Evolutionary conservation across 2,329 filamentous ascomycete genomes (phyloP), one percentile per base, ranked within the genome.

Genomic region (Cordyceps militaris): DNA sequence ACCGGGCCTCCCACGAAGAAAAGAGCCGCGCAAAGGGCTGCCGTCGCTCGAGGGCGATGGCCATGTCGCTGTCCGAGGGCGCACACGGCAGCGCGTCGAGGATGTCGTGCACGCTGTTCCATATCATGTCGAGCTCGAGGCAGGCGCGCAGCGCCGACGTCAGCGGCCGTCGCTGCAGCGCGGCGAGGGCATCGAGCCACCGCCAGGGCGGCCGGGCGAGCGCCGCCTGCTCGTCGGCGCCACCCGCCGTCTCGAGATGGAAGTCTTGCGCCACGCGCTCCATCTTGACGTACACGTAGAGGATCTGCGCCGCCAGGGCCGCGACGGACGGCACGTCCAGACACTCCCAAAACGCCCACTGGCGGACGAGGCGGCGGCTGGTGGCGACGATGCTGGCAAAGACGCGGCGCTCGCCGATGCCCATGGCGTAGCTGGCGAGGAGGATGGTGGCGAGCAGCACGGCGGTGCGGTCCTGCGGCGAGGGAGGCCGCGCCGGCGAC

Each of bases 321-420:
- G 48, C 36, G n/a, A 51, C 30, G 13, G 48, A 38, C 16, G 48
- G 32, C 23, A 51, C 21, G 14, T 51, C 34, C 32, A 51, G 23
- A 26, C 48, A 51, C 21, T 51, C 48, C 48, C 48, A 51, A 16
- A 51, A 51, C 10, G 21, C 21, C 48, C 48, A 51, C 48, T 51
- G 48, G 8, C 23, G 34, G 14, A 51, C 30, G 9, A 51, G 32
- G 8, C 48, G 48, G 14, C 48, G 14, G 23, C 48, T 51, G 6
- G 48, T 24, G 7, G 21, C 23, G 0, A 38, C 36, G 4, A 51
- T 38, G 8, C 11, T 6, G 3, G 14, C 34, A n/a, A 40, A 51
- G 23, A 34, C 48, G 14, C 32, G 4, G 2, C n/a, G 21, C 23
- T 51, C 48, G 14, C 48, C 48, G 8, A 51, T 10, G 9, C 48